Base-by-base conservation (phyloP, 257 asterid species). In the Lycium barbarum region DNA sequence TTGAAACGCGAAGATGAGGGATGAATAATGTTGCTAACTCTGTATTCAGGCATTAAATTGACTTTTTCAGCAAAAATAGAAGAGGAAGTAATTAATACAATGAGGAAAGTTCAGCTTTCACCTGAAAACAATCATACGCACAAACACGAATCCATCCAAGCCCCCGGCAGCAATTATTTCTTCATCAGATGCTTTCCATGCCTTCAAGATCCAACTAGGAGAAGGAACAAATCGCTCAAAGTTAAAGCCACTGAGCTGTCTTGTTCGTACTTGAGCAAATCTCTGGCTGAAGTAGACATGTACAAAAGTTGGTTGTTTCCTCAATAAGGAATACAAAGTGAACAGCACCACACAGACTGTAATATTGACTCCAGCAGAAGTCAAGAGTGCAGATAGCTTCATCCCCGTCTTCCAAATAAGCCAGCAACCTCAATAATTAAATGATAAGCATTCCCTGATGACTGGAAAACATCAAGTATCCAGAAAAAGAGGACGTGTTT, bases 321-420 rank as follows among this genome's bases (percentile, higher is more conserved):
- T 88, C 57, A 90, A 62, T 47, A 90, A 43, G 66, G 92, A 88
- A 83, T 90, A 90, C 83, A 90, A 81, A 45, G 84, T 80, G 83
- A 90, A 88, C 65, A 84, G 76, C 80, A 82, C 88, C 86, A 87
- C 86, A 74, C 89, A 90, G 68, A 90, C 88, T 15, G 85, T 86
- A 63, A 83, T 85, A 76, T 90, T 90, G 55, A 90, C 74, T 84
- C 92, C 92, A 71, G 90, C 91, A 70, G 92, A 90, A 76, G 91
- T 88, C 80, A 90, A 36, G 22, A 90, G 84, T 9, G 91, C 90
- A 85, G 89, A 85, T 73, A 90, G 12, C 61, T 85, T 59, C 92
- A 90, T 88, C 89, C 65, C 71, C 76, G 9, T 40, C 84, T 59
- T 79, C 62, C 53, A 82, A 67, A 86, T 54, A 12, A 17, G 59